Percentiles rank a stretch among this genome's conserved stretches.
phyloP scores from a whole-genome alignment of 1,284 basidiomycete species.

The Marasmius oreades region DNA sequence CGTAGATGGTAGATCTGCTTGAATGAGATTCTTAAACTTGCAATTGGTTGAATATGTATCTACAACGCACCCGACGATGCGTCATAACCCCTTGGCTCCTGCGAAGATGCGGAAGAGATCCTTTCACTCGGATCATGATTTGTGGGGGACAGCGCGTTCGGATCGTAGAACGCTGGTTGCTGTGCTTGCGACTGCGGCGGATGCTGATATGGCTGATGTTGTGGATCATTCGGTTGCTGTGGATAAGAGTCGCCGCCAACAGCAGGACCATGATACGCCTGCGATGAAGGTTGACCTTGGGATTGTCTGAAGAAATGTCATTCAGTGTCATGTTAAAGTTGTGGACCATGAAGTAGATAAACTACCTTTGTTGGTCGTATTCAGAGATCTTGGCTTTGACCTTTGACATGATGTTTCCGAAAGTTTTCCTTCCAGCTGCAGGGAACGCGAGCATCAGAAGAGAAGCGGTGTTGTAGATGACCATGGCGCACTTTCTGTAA shows the following conservation, averaged over 20 bases:
- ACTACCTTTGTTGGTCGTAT: conserved; percentile 47
- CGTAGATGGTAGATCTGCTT: conserved; percentile 6
- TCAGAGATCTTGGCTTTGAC: conserved; percentile 80
- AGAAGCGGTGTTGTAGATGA: background rate
- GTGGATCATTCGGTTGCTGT: conserved; percentile 13
- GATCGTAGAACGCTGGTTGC: conserved; percentile 35
- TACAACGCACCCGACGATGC: background rate
- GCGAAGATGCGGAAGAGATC: conserved; percentile 17
- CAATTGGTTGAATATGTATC: background rate
- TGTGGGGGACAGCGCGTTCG: conserved; percentile 25
- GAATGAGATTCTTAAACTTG: conserved; percentile 12
- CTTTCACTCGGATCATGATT: conserved; percentile 13
- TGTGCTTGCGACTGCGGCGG: conserved; percentile 16
- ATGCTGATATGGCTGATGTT: conserved; percentile 7
- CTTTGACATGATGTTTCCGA: conserved; percentile 65
- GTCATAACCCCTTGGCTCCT: background rate
- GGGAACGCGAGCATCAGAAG: background rate
- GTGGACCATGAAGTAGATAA: background rate
- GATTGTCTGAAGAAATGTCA: conserved; percentile 7
- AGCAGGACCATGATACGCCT: conserved; percentile 5
- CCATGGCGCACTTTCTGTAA: conserved; percentile 64
- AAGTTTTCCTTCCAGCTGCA: conserved; percentile 72
- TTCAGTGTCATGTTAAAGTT: background rate
- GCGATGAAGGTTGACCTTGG: conserved; percentile 5
- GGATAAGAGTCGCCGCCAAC: conserved; percentile 19